Conservation (phyloP, 1,139 yeast species). For the Wickerhamomyces sp. region DNA sequence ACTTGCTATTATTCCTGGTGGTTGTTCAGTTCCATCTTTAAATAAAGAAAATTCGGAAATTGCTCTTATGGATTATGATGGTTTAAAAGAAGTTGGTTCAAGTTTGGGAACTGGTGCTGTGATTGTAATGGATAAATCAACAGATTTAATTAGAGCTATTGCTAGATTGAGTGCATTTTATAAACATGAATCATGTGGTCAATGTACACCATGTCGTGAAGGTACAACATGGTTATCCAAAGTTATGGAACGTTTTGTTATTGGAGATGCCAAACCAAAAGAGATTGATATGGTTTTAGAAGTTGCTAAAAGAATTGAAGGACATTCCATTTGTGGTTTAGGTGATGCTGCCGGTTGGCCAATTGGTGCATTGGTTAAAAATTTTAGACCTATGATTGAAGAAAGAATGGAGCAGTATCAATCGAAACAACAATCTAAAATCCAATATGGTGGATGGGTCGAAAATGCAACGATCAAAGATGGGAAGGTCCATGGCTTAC, state of each 20-base stretch:
- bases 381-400: constrained; percentile 77
- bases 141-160: constrained; percentile 79
- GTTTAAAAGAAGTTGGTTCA: constrained; percentile 75
- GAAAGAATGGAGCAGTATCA: constrained; percentile 59
- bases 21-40: constrained; percentile 79
- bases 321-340: constrained; percentile 85
- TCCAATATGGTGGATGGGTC: constrained; percentile 76
- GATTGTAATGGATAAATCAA: constrained; percentile 81
- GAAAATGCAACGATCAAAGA: constrained; percentile 54
- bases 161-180: constrained; percentile 79
- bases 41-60: constrained; percentile 61
- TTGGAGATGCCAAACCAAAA: constrained; percentile 72
- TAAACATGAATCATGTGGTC: constrained; percentile 91
- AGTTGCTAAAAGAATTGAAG: constrained; percentile 79
- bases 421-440: constrained; percentile 31
- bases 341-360: constrained; percentile 97
- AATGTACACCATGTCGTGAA: constrained; percentile 93
- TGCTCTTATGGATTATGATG: constrained; percentile 81
- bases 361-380: constrained; percentile 76
- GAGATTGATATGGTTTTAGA: constrained; percentile 83
- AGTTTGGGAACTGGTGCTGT: constrained; percentile 93
- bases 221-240: constrained; percentile 83
- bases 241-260: constrained; percentile 76
- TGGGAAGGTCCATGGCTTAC: constrained; percentile 64
- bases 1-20: constrained; percentile 84